Percentiles rank a stretch among this genome's conserved stretches.
These are phyloP conservation scores for Botrytis cinerea DNA, from an alignment of 2,329 filamentous ascomycete species.

Conservation along the genomic window DNA sequence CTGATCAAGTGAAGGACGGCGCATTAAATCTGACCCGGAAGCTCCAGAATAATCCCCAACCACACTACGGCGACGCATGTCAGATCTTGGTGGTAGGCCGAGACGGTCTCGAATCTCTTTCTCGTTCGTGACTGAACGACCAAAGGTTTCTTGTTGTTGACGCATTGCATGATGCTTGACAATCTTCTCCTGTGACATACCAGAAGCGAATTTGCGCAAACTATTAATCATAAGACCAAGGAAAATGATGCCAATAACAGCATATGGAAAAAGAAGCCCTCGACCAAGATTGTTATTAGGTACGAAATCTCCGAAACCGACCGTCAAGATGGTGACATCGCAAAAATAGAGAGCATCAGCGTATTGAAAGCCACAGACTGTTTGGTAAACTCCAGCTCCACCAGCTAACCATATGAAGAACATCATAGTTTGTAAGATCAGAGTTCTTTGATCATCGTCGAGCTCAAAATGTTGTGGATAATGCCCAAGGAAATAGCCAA, in stretches of 20 bases:
- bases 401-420: slow-evolving; percentile 70
- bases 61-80: slow-evolving; percentile 23
- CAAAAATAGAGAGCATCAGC: slow-evolving; percentile 62
- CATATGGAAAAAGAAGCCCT: slow-evolving; percentile 66
- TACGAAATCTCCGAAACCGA: slow-evolving; percentile 65
- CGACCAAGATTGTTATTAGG: slow-evolving; percentile 53
- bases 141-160: slow-evolving; percentile 54
- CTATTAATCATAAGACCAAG: slow-evolving; percentile 68
- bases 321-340: slow-evolving; percentile 61
- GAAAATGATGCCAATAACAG: slow-evolving; percentile 68
- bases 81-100: slow-evolving; percentile 39
- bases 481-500: slow-evolving; percentile 67
- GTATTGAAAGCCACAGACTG: slow-evolving; percentile 59
- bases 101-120: slow-evolving; percentile 49
- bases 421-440: slow-evolving; percentile 70
- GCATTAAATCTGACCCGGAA: slow-evolving; percentile 39
- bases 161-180: slow-evolving; percentile 59
- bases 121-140: slow-evolving; percentile 55
- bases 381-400: slow-evolving; percentile 62
- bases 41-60: slow-evolving; percentile 26
- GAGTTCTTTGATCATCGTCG: slow-evolving; percentile 65
- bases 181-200: slow-evolving; percentile 63
- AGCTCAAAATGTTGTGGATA: slow-evolving; percentile 68
- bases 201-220: slow-evolving; percentile 60
- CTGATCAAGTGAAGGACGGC: slow-evolving; percentile 35